Evolutionary conservation across 2,329 filamentous ascomycete species (phyloP), one percentile per base, ranked within the genome.

Genomic region (Claviceps spartinae): DNA sequence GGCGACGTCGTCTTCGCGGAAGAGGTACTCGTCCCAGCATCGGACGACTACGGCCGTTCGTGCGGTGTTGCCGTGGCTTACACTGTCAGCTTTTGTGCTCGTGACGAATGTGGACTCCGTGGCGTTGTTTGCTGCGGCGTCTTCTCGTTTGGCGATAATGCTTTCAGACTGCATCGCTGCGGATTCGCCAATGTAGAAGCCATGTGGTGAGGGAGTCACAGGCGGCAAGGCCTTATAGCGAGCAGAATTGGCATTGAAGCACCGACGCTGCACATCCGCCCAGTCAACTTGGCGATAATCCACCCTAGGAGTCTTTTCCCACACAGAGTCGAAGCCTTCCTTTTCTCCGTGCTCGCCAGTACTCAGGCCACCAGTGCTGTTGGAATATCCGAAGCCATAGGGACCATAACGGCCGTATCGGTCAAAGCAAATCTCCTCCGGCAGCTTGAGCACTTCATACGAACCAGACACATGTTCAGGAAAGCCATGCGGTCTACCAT

Each of bases 391-490:
- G 55, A 88, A 80, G 0, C 91, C 91, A 60, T 98, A 98, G 0
- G 91, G 86, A 0, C 88, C 90, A 34, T 93, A 79, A 56, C 89
- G 79, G 3, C 91, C 91, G 63, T 87, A 95, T 2, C 93, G 79
- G 59, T 98, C 93, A 63, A 95, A 96, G 69, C 93, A 98, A 47
- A 96, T 79, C 61, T 95, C 85, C 58, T 94, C 81, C 18, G 85
- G 80, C 38, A 97, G 71, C 0, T 82, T 84, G 13, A 97, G 69
- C 42, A 91, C 67, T 9, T 89, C 81, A 61, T 95, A 90, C 0
- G 88, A 95, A n/a, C 93, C 93, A 62, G 91, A 78, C 2, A 87
- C 79, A 54, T 88, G 79, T 48, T 93, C 81, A 0, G 93, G 93
- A 65, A 95, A 94, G 1, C 90, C 91, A 54, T 79, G 76, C 0